A percentile compares a stretch with the other conserved stretches of the same genome.
Conservation (phyloP, 805 yeast species). For the Spathaspora sp. region DNA sequence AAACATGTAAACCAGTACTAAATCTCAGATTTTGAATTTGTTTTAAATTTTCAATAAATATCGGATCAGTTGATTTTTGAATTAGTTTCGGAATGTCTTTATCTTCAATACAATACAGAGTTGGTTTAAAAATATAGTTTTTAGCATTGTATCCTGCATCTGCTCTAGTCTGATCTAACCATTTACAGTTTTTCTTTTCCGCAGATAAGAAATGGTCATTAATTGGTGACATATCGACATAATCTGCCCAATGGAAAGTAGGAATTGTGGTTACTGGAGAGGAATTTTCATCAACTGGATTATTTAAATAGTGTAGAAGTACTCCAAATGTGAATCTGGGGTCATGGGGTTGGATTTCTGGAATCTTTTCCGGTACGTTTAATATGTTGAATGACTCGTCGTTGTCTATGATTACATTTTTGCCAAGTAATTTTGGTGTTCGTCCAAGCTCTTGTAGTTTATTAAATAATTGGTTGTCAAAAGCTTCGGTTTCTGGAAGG, state of each 20-base stretch:
- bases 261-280: constrained; percentile 10
- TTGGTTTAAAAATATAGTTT: constrained; percentile 12
- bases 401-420: too few species aligned
- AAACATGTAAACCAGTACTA: constrained; percentile 39
- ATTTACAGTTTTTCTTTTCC: constrained; percentile 15
- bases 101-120: constrained; percentile 23
- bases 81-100: constrained; percentile 10
- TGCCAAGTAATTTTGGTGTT: background rate
- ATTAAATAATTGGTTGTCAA: background rate
- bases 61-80: background rate
- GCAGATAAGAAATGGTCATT: constrained; percentile 12
- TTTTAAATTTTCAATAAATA: constrained; percentile 2
- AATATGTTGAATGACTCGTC: background rate
- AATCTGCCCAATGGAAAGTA: constrained; percentile 33
- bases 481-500: background rate
- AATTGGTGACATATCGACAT: constrained; percentile 19
- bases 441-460: background rate
- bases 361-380: background rate
- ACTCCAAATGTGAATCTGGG: constrained; percentile 26
- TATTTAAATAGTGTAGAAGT: constrained; percentile 14
- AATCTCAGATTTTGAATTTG: constrained; percentile 5
- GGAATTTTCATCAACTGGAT: constrained; percentile 7
- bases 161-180: constrained; percentile 14
- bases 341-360: constrained; percentile 17
- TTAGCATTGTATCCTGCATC: constrained; percentile 8